phyloP scores from a whole-genome alignment of 208 protist species.

The Entamoeba invadens region DNA sequence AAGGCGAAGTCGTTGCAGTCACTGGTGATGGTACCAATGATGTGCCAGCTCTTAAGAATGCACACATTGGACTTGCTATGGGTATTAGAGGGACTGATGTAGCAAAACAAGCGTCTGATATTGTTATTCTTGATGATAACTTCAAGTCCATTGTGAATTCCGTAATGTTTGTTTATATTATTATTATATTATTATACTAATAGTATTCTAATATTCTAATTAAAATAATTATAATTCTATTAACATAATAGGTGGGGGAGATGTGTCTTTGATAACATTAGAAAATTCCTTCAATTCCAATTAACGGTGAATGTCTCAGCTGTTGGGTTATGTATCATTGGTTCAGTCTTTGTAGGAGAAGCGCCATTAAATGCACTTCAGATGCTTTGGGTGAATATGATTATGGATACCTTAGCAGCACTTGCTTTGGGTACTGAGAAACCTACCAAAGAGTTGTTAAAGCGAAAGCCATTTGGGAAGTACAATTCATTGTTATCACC shows the following conservation, averaged over 20 bases:
- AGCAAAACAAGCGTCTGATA: constrained; percentile 67
- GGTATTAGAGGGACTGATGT: constrained; percentile 77
- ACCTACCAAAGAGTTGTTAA: constrained; percentile 42
- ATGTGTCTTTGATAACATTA: constrained; percentile 63
- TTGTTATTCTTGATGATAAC: constrained; percentile 86
- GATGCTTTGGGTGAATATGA: constrained; percentile 94
- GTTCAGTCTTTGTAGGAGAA: constrained; percentile 17
- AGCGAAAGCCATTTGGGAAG: constrained; percentile 7
- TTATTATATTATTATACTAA: too few relatives aligned
- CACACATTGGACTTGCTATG: constrained; percentile 90
- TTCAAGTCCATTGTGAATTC: constrained; percentile 84
- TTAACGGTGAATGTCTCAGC: constrained; percentile 84
- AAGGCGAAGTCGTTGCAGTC: neutral
- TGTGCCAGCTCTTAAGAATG: constrained; percentile 70
- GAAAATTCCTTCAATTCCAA: constrained; percentile 53
- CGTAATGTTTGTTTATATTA: too few relatives aligned
- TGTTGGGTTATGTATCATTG: constrained; percentile 70
- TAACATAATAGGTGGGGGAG: constrained; percentile 92
- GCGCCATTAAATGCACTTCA: constrained; percentile 33
- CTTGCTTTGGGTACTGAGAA: constrained; percentile 81
- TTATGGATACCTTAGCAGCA: constrained; percentile 92
- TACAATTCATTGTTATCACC: constrained; percentile 3
- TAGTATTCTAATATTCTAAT: too few relatives aligned
- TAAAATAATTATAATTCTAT: too few relatives aligned
- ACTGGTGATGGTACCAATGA: constrained; percentile 61